Evolutionary conservation across 1,284 basidiomycete species (phyloP).

Genomic region (Hypsizygus ulmarius): DNA sequence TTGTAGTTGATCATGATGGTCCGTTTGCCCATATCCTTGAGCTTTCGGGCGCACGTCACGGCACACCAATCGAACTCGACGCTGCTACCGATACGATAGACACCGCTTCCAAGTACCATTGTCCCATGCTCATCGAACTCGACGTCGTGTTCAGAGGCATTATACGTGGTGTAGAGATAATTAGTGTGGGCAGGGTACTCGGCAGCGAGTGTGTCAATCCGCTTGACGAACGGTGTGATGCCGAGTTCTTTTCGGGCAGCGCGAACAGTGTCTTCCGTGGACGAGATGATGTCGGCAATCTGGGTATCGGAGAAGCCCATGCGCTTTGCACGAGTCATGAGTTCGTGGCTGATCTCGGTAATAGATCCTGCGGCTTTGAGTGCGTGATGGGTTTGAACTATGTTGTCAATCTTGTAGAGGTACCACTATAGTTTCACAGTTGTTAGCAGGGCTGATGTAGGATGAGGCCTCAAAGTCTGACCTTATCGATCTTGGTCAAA

Average conservation of each 20-base stretch:
- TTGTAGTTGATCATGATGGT: constrained; percentile 99
- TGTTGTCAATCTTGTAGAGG: constrained; percentile 98
- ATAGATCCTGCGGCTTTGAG: constrained; percentile 71
- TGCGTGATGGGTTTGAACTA: constrained; percentile 79
- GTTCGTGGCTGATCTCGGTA: constrained; percentile 60
- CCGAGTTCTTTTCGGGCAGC: constrained; percentile 82
- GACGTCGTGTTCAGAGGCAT: constrained; percentile 94
- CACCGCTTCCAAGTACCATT: constrained; percentile 98
- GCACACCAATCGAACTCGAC: constrained; percentile 99
- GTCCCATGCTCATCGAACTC: constrained; percentile 96
- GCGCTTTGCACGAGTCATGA: constrained; percentile 82
- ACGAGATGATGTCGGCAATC: constrained; percentile 75
- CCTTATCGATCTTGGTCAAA: constrained; percentile 97
- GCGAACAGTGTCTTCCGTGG: constrained; percentile 79
- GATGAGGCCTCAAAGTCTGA: constrained; percentile 25
- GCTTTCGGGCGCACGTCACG: constrained; percentile 92
- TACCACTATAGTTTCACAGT: constrained; percentile 69
- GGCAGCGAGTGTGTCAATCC: constrained; percentile 98
- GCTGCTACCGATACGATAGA: constrained; percentile 96
- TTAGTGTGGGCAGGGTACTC: constrained; percentile 99
- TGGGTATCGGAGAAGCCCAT: constrained; percentile 96
- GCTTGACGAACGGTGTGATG: constrained; percentile 97
- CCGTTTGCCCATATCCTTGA: constrained; percentile 89
- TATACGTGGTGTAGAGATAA: constrained; percentile 99
- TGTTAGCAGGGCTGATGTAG: constrained; percentile 3